These are phyloP conservation scores for Sarocladium strictum DNA, from an alignment of 2,329 filamentous ascomycete genomes.

Conservation along the genomic window DNA sequence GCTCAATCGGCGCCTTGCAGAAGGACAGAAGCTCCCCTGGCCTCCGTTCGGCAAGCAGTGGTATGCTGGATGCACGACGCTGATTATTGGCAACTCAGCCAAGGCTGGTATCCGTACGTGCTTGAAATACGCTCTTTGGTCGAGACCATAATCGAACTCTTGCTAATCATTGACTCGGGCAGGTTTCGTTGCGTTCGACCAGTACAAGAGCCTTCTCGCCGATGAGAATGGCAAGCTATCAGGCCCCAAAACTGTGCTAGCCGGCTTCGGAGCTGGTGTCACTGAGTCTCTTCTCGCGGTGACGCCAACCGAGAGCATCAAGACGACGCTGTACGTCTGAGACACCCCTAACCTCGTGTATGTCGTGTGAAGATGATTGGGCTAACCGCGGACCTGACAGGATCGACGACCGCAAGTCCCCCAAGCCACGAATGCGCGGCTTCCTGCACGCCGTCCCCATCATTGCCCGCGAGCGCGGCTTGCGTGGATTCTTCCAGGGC, in stretches of 20 bases:
- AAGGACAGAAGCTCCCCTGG: slow-evolving; percentile 85
- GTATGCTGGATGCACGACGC: slow-evolving; percentile 96
- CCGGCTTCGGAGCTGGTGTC: slow-evolving; percentile 89
- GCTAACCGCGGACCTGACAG: slow-evolving; percentile 32
- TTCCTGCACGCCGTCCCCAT: slow-evolving; percentile 86
- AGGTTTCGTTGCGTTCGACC: slow-evolving; percentile 88
- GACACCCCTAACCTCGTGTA: neutral
- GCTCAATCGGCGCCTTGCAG: slow-evolving; percentile 77
- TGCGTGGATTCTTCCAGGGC: slow-evolving; percentile 93
- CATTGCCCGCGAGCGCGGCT: slow-evolving; percentile 80
- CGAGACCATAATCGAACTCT: neutral
- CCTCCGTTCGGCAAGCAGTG: slow-evolving; percentile 89
- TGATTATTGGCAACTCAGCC: slow-evolving; percentile 93
- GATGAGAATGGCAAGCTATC: slow-evolving; percentile 84
- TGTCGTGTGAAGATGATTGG: neutral
- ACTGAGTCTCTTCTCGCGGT: slow-evolving; percentile 92
- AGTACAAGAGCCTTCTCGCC: slow-evolving; percentile 77
- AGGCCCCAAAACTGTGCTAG: slow-evolving; percentile 83
- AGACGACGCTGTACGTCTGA: slow-evolving; percentile 77
- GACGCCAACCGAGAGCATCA: slow-evolving; percentile 96
- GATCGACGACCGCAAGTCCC: slow-evolving; percentile 88
- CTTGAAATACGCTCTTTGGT: no score
- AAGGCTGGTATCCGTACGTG: slow-evolving; percentile 88
- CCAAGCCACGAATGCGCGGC: slow-evolving; percentile 80
- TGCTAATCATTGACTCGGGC: neutral